Evolutionary conservation across 257 asterid genomes (phyloP), one percentile per base, ranked within the genome.

Genomic region (Ilex asprella): DNA sequence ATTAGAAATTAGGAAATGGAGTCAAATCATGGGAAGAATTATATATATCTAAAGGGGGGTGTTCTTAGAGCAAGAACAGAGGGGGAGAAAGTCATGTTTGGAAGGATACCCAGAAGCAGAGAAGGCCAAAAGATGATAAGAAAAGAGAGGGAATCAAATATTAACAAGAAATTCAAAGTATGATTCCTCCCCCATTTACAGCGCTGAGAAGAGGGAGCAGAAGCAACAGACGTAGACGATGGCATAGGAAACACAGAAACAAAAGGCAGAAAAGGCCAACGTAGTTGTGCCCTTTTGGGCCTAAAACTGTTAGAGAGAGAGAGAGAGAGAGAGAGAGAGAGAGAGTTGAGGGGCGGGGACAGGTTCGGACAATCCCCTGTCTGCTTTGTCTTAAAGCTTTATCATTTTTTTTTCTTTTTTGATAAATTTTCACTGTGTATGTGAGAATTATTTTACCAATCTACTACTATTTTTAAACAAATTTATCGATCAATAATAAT

Each of bases 161-260:
- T 81, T 83, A 86, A 79, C 86, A 83, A 78, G 93, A 82, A 91
- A 86, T 72, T 86, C 79, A 67, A 83, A 81, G 89, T 77, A 78
- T 80, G 95, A 86, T 86, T 84, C 90, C 82, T 78, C 82, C 80
- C 78, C 95, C 95, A 53, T 53, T 53, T 53, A 27, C 30, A 49
- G 54, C 10, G 5, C 27, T 16, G 30, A 16, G 29, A n/a, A 53
- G 57, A 53, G 57, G 57, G 57, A 53, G 57, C 57, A 46, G 52
- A 46, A 14, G 52, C 11, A 49, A 12, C 14, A 15, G 57, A 53
- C 57, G 15, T 53, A 53, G 57, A n/a, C 57, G 15, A 53, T 53
- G 14, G 57, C 57, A 15, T 15, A 14, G 57, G 30, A 53, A 53
- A 14, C 57, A 53, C 57, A 53, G 15, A 53, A n/a, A 15, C 14